Evolutionary conservation across 805 yeast genomes (phyloP), one percentile per base, ranked within the genome.

Genomic region (Wickerhamiella galacta): DNA sequence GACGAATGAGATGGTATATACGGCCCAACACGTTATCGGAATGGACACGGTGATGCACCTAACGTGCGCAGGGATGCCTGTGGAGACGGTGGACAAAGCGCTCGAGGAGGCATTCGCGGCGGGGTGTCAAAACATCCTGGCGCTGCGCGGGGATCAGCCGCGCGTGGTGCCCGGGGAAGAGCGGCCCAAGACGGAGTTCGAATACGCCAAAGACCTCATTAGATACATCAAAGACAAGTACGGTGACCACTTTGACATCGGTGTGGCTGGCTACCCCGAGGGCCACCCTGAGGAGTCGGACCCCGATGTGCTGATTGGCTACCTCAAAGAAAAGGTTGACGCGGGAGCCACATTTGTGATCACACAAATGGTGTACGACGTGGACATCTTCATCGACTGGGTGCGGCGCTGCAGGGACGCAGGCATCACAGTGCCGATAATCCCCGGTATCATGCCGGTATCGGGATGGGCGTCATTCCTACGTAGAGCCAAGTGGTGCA

Each of bases 381-480:
- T 66, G 9, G 94, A 85, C 30, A 68, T 67, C 38, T 90, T 87
- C 55, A 67, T 90, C 37, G 46, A 56, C 9, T 90, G 98, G 98
- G 81, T 90, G 47, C 53, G 63, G 14, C 57, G 61, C 38, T 67
- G 87, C 35, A 68, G 87, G 44, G 71, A 64, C 16, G 60, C 61
- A 16, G 95, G 94, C 16, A 68, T 90, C 41, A 63, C 63, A 25
- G 72, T 80, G 33, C 96, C 96, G 19, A 79, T 90, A 43, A 75
- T 90, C 38, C 98, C 98, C 1, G 98, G 98, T 10, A 83, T 90
- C 55, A 90, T 90, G 98, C 98, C 98, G 16, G 85, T 90, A 37
- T 74, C 93, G n/a, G 81, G 95, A 3, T 85, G 87, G 57, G 78
- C 92, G 17, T 72, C 94, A 3, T 90, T 90, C 53, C 56, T 83